Evolutionary conservation across 2,329 filamentous ascomycete genomes (phyloP), one percentile per base, ranked within the genome.

Genomic region (Venturia asperata): DNA sequence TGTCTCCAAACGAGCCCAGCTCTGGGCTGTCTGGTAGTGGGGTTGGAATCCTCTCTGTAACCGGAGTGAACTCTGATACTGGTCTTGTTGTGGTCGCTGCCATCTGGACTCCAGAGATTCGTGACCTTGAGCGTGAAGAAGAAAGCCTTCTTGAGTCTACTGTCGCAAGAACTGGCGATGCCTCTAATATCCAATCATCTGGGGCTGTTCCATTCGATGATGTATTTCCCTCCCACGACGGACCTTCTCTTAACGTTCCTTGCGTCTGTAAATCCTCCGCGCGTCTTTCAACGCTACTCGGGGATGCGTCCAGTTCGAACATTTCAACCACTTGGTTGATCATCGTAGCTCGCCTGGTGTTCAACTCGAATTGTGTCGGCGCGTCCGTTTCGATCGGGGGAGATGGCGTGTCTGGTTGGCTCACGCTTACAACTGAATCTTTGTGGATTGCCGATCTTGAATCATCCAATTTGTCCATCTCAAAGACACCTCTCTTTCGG

Each of bases 281-380:
- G 5, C 30, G 5, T 21, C 52, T 37, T 13, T n/a, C 52, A 58
- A 21, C 19, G 2, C 37, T 27, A 21, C 17, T 58, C 6, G 52
- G 19, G 9, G 52, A 37, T 9, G 52, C 52, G 5, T 58, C 52
- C 7, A 37, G 17, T 15, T 58, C 52, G 19, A 58, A 58, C 52
- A 58, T 58, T 4, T 58, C 52, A 19, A 58, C 52, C 27, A 58
- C 52, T 37, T 58, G 27, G 15, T 58, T 58, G 17, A 58, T 58
- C 6, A 21, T 37, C 11, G 27, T 58, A 6, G 52, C 19, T 37
- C 52, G 24, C 13, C 15, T 58, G 17, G 52, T 58, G 15, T 58
- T 17, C 6, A 58, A 5, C 15, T 58, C 52, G 37, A 58, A 24
- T 34, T 24, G 52, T n/a, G 52, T 37, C 15, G 52, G 15, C 10